These are phyloP conservation scores for Singerocomus inundabilis DNA, from an alignment of 1,284 basidiomycete genomes.

Conservation along the genomic window DNA sequence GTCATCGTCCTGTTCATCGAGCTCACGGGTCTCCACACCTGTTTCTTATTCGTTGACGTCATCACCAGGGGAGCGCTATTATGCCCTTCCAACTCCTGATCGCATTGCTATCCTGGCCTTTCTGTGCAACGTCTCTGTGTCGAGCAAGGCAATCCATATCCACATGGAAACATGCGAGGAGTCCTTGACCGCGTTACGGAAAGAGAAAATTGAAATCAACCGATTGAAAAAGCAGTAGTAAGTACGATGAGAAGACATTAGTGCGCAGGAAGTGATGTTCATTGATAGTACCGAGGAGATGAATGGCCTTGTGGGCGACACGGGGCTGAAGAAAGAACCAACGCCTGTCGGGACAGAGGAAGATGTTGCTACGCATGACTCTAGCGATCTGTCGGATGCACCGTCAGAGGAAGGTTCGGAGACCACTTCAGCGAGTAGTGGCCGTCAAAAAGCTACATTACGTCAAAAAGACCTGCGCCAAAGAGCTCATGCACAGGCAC, in stretches of 20 bases:
- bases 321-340: constrained; percentile 53
- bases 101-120: constrained; percentile 86
- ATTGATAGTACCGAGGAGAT: constrained; percentile 68
- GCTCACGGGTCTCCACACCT: constrained; percentile 46
- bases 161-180: constrained; percentile 92
- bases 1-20: constrained; percentile 43
- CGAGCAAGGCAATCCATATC: constrained; percentile 82
- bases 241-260: constrained; percentile 37
- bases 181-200: constrained; percentile 87
- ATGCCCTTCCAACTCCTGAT: constrained; percentile 69
- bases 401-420: constrained; percentile 56
- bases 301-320: constrained; percentile 57
- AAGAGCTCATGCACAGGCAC: constrained; percentile 55
- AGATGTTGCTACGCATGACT: constrained; percentile 57
- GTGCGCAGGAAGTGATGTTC: constrained; percentile 9
- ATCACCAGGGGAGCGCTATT: constrained; percentile 70
- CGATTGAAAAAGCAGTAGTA: constrained; percentile 84
- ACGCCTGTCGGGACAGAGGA: constrained; percentile 47
- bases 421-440: constrained; percentile 40
- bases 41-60: constrained; percentile 38
- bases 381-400: constrained; percentile 70
- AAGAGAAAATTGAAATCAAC: constrained; percentile 95
- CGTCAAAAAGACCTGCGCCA: constrained; percentile 53
- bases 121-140: constrained; percentile 86
- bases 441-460: constrained; percentile 46